Evolutionary conservation across 345 rosid species (phyloP).

Genomic region (Gossypium sturtianum): DNA sequence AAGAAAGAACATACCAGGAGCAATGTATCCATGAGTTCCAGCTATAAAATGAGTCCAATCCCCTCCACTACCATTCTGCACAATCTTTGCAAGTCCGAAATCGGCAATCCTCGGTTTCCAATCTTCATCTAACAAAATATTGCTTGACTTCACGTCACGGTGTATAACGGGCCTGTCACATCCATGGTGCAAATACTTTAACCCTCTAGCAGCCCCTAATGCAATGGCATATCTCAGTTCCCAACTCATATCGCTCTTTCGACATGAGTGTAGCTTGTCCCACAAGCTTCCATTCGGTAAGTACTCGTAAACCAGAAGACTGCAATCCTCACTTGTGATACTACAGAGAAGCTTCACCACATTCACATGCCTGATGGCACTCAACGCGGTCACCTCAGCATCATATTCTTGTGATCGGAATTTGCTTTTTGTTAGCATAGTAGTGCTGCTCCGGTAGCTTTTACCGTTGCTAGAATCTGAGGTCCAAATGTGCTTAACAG

Average conservation of each 20-base stretch:
- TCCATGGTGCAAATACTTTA: slow-evolving; percentile 82
- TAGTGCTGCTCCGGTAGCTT: slow-evolving; percentile 36
- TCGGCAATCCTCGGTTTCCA: slow-evolving; percentile 85
- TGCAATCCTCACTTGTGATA: slow-evolving; percentile 75
- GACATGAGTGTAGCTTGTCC: slow-evolving; percentile 59
- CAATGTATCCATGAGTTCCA: slow-evolving; percentile 84
- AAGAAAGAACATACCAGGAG: slow-evolving; percentile 56
- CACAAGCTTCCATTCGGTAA: slow-evolving; percentile 78
- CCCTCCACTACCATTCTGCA: slow-evolving; percentile 43
- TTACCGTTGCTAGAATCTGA: slow-evolving; percentile 18
- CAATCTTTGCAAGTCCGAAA: slow-evolving; percentile 76
- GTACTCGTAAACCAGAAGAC: slow-evolving; percentile 73
- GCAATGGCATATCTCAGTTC: slow-evolving; percentile 59
- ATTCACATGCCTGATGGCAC: slow-evolving; percentile 72
- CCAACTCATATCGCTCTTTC: slow-evolving; percentile 53
- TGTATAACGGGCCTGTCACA: slow-evolving; percentile 68
- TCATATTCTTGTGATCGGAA: slow-evolving; percentile 42
- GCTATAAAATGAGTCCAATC: slow-evolving; percentile 46
- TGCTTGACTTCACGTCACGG: slow-evolving; percentile 80
- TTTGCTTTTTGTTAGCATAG: slow-evolving; percentile 33
- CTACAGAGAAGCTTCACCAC: slow-evolving; percentile 79
- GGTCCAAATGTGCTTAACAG: slow-evolving; percentile 73
- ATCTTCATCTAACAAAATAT: slow-evolving; percentile 75
- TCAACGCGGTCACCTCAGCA: slow-evolving; percentile 62
- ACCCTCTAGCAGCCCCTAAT: slow-evolving; percentile 71